phyloP scores from a whole-genome alignment of 208 protist species.

The Crithidia brevicula region DNA sequence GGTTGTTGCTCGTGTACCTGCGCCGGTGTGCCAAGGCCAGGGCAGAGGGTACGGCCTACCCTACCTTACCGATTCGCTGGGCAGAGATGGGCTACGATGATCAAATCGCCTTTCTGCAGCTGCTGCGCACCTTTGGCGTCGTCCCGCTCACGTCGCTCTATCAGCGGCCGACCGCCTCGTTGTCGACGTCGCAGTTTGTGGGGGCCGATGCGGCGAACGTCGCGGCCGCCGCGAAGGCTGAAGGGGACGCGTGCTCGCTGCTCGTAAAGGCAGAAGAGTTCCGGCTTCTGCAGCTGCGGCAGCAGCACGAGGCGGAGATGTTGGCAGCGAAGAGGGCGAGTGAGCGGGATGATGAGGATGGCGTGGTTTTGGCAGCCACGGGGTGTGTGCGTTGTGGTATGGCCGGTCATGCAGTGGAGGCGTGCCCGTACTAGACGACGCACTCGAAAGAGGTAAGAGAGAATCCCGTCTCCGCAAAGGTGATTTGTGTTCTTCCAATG shows the following conservation, averaged over 20 bases:
- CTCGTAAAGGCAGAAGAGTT: constrained; percentile 42
- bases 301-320: neutral
- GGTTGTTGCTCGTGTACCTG: constrained; percentile 75
- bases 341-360: neutral
- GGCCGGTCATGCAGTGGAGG: constrained; percentile 44
- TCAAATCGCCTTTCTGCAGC: constrained; percentile 58
- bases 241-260: constrained; percentile 23
- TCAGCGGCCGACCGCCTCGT: constrained; percentile 16
- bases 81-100: constrained; percentile 70
- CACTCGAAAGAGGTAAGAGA: neutral
- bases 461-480: neutral
- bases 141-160: constrained; percentile 30
- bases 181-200: constrained; percentile 25
- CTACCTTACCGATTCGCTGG: constrained; percentile 71
- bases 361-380: constrained; percentile 2
- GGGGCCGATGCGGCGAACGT: constrained; percentile 11
- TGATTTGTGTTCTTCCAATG: no score
- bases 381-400: constrained; percentile 72
- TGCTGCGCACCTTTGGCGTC: constrained; percentile 70
- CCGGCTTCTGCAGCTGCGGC: neutral
- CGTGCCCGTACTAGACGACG: constrained; percentile 55
- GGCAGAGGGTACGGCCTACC: constrained; percentile 4
- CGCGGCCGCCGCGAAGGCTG: constrained; percentile 6
- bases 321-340: neutral
- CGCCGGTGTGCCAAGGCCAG: constrained; percentile 37